phyloP scores from a whole-genome alignment of 495 filamentous ascomycete genomes.

The Penicillium longicatenatum region DNA sequence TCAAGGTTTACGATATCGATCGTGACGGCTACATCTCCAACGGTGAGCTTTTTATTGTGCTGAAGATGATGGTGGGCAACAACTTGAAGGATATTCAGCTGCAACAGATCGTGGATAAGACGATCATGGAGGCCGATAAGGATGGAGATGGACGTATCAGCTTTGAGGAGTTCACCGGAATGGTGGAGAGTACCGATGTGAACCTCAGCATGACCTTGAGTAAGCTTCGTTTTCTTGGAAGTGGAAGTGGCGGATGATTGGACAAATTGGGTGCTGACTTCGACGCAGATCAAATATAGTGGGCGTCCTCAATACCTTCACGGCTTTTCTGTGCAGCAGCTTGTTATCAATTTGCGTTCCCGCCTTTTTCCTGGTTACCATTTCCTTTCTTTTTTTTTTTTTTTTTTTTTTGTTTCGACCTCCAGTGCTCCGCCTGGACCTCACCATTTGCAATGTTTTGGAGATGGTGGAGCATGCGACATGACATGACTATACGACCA shows the following conservation, averaged over 20 bases:
- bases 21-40: constrained; percentile 98
- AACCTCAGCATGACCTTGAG: constrained; percentile 98
- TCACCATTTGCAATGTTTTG: neutral
- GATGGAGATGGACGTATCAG: constrained; percentile 97
- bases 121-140: constrained; percentile 98
- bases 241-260: neutral
- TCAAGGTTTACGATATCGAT: constrained; percentile 99
- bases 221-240: constrained; percentile 45
- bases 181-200: constrained; percentile 98
- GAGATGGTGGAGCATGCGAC: constrained; percentile 1
- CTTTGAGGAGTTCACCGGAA: constrained; percentile 98
- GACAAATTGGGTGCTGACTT: constrained; percentile 24
- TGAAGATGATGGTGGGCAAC: constrained; percentile 99
- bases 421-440: neutral
- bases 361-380: constrained; percentile 6
- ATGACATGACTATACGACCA: constrained; percentile 38
- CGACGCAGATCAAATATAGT: constrained; percentile 37
- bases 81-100: constrained; percentile 99
- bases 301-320: neutral
- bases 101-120: constrained; percentile 96
- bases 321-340: neutral
- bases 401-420: neutral
- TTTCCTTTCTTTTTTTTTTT: too few species aligned
- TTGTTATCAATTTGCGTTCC: constrained; percentile 7
- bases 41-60: constrained; percentile 96